Evolutionary conservation across 768 basidiomycete genomes (phyloP).

Genomic region (Lactarius trivialis): DNA sequence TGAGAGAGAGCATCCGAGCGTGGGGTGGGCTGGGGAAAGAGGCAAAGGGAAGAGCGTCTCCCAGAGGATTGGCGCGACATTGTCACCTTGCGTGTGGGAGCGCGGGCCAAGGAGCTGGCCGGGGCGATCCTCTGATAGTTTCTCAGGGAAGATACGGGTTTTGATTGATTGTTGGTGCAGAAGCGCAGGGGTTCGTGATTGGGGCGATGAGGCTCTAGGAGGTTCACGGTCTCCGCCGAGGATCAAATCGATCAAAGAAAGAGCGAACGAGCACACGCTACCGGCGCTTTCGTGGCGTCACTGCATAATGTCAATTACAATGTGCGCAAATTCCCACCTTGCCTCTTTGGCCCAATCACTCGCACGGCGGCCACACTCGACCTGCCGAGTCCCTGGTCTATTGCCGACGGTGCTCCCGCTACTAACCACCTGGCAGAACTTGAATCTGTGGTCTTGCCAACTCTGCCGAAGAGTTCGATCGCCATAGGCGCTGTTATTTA

Average conservation of each 20-base stretch:
- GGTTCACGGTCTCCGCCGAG: neutral
- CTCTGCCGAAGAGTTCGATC: too few relatives aligned
- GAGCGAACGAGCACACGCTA: neutral
- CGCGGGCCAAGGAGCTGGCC: neutral
- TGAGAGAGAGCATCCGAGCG: neutral
- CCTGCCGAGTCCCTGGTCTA: too few relatives aligned
- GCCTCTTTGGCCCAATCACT: too few relatives aligned
- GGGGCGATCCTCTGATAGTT: neutral
- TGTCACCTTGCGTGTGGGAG: neutral
- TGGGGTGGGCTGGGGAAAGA: neutral
- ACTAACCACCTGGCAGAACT: too few relatives aligned
- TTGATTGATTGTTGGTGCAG: too few relatives aligned
- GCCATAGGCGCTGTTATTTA: too few relatives aligned
- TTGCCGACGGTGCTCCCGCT: too few relatives aligned
- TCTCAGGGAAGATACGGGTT: too few relatives aligned
- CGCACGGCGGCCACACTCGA: too few relatives aligned
- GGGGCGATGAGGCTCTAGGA: neutral
- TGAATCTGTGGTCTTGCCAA: too few relatives aligned
- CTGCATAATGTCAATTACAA: too few relatives aligned
- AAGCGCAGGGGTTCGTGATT: neutral
- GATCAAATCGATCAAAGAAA: neutral
- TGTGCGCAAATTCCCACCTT: too few relatives aligned
- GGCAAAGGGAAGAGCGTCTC: neutral
- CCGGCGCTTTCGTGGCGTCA: neutral
- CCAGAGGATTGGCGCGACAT: neutral